A percentile compares a stretch with the other conserved stretches of the same genome.
Conservation (phyloP, 805 yeast species). For the Yamadazyma ubonensis region DNA sequence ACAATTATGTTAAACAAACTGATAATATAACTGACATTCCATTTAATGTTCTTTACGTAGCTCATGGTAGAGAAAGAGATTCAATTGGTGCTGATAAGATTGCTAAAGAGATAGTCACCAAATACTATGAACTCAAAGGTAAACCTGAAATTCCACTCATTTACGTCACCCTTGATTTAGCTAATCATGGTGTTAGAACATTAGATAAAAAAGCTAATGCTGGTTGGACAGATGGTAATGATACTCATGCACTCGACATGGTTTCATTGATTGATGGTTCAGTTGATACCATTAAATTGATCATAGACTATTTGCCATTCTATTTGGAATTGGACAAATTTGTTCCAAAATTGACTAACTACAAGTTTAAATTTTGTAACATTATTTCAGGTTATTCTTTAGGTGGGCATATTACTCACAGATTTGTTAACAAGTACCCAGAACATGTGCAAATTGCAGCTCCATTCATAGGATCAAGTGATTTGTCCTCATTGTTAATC, state of each 20-base stretch:
- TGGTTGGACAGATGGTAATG: constrained; percentile 49
- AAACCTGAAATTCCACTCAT: constrained; percentile 32
- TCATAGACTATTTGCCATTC: constrained; percentile 46
- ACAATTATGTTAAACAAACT: constrained; percentile 12
- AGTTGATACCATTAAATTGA: constrained; percentile 41
- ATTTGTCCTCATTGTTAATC: constrained; percentile 44
- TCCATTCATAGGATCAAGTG: constrained; percentile 53
- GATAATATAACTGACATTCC: constrained; percentile 22
- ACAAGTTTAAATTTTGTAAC: constrained; percentile 29
- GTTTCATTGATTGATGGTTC: constrained; percentile 47
- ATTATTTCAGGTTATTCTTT: constrained; percentile 51
- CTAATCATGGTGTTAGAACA: constrained; percentile 55
- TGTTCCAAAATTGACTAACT: constrained; percentile 8
- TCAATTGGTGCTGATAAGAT: constrained; percentile 38
- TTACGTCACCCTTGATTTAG: constrained; percentile 50
- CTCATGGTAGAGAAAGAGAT: constrained; percentile 47
- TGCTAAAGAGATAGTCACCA: constrained; percentile 37
- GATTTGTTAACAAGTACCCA: constrained; percentile 41
- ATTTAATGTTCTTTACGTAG: constrained; percentile 42
- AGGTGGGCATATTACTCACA: constrained; percentile 58
- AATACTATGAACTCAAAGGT: constrained; percentile 21
- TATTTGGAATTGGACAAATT: constrained; percentile 31
- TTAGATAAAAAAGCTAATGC: constrained; percentile 35
- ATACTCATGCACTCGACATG: constrained; percentile 52
- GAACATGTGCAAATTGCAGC: constrained; percentile 38